Base-by-base conservation (phyloP, 345 rosid genomes). In the Viola odorata region DNA sequence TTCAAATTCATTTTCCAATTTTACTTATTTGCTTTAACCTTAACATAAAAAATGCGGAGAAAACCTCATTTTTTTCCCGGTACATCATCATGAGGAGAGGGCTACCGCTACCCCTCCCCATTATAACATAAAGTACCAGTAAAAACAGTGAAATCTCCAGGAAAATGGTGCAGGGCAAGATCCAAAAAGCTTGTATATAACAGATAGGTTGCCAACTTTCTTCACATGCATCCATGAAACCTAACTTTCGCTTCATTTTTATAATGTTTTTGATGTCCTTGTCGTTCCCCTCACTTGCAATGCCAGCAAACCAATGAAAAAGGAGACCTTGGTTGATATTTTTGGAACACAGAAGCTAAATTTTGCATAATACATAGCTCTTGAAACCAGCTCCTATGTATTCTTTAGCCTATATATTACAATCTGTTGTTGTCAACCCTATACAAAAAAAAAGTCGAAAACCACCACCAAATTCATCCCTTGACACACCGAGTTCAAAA, bases 381-480 rank as follows among this genome's bases (percentile, higher is more conserved):
- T 45, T 60, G 40, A 73, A 58, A 70, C 65, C 65, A 60, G 13
- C 73, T 50, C 57, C 50, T 48, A 53, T 49, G 44, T 45, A 62
- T 44, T 55, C 40, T 50, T 57, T 47, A 56, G 67, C 73, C 73
- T 51, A 62, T 69, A 62, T 69, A 50, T 62, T 62, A 69, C 73
- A 80, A 69, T 62, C 81, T 77, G 80, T 72, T 67, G 63, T 79
- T 58, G 76, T 82, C 86, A 83, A 81, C 83, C 81, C 88, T 14
- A 57, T 14, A 53, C 10, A 17, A 67, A 62, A 82, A 75, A 58
- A 64, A 68, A 70, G 68, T 66, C 70, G 60, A 66, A 69, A 71
- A 64, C 63, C 67, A 68, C 72, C 68, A 68, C 72, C 62, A 66
- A 69, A 71, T 64, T 65, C 67, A 69, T 73, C 74, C 75, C 76